These are phyloP conservation scores for Mycena filopes DNA, from an alignment of 768 basidiomycete genomes.

Conservation along the genomic window DNA sequence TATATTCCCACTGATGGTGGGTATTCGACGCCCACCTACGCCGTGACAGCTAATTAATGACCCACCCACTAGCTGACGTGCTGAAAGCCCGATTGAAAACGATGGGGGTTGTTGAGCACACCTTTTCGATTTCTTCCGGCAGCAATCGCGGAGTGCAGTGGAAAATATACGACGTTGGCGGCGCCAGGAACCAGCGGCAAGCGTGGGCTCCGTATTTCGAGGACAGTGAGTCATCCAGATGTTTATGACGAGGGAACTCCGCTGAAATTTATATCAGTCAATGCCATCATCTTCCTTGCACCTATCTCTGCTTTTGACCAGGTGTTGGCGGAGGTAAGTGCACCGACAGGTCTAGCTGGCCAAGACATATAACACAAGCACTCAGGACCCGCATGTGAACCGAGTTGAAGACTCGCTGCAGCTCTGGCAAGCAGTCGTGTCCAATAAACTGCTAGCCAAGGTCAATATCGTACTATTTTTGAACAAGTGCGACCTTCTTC, in stretches of 20 bases:
- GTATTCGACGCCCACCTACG: conserved; percentile 37
- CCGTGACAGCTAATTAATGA: conserved; percentile 21
- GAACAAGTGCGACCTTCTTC: conserved; percentile 83
- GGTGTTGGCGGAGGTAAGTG: conserved; percentile 75
- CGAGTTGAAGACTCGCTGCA: conserved; percentile 82
- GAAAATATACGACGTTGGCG: conserved; percentile 90
- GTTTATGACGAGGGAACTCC: conserved; percentile 5
- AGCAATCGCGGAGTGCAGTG: conserved; percentile 71
- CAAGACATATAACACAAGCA: conserved; percentile 4
- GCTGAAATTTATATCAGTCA: conserved; percentile 57
- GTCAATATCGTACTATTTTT: conserved; percentile 86
- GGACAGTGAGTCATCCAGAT: conserved; percentile 63
- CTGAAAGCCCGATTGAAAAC: conserved; percentile 87
- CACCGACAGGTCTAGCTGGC: conserved; percentile 16
- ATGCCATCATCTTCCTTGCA: conserved; percentile 89
- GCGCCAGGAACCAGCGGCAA: conserved; percentile 81
- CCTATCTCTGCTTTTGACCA: conserved; percentile 92
- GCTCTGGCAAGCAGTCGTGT: conserved; percentile 78
- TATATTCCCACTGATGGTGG: conserved; percentile 83
- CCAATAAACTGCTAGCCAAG: conserved; percentile 76
- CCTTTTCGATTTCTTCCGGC: conserved; percentile 72
- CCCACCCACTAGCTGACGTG: conserved; percentile 68
- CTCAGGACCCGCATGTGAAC: conserved; percentile 77
- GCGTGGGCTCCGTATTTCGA: conserved; percentile 93
- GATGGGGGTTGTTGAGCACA: conserved; percentile 82